Base-by-base conservation (phyloP, 352 stramenopile species). In the Phytophthora agathidicida region DNA sequence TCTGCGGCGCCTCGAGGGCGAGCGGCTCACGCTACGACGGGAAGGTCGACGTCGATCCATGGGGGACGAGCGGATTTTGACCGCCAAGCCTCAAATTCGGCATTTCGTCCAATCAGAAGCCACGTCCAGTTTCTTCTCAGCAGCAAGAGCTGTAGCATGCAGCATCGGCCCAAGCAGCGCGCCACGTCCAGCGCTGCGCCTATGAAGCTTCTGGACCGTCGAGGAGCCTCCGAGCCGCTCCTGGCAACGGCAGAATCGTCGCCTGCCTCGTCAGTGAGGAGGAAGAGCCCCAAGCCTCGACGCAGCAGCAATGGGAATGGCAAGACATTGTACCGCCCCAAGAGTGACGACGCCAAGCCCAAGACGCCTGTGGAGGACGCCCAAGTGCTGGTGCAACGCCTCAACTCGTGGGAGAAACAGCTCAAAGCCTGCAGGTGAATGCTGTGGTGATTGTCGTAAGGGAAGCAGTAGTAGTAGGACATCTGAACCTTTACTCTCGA, bases 1-100 rank as follows among this genome's bases (percentile, higher is more conserved):
- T 7, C 37, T 32, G 24, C 44, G 62, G 8, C 67, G 53, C 31
- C n/a, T n/a, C n/a, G n/a, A n/a, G n/a, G 46, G 57, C 4, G 71
- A 79, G 41, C 68, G 68, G 39, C 71, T 83, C 14, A 28, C 23
- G 38, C 67, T 76, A 16, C 60, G 54, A 20, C 52, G 59, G 3
- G 51, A 47, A 6, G 33, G 43, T 55, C 43, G 32, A 32, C 26
- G 57, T 26, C 47, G 61, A 60, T 69, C 66, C 66, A 75, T 75
- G 9, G 14, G 14, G 22, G 14, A 24, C 17, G 10, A 38, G 32
- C n/a, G n/a, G n/a, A n/a, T n/a, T n/a, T n/a, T n/a, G n/a, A n/a
- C n/a, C n/a, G n/a, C n/a, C n/a, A n/a, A n/a, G n/a, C 16, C n/a
- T 5, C 3, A n/a, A 37, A 22, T 28, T 16, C 6, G 28, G 33